Evolutionary conservation across 2,329 filamentous ascomycete genomes (phyloP), one percentile per base, ranked within the genome.

Genomic region (Colletotrichum sp.): DNA sequence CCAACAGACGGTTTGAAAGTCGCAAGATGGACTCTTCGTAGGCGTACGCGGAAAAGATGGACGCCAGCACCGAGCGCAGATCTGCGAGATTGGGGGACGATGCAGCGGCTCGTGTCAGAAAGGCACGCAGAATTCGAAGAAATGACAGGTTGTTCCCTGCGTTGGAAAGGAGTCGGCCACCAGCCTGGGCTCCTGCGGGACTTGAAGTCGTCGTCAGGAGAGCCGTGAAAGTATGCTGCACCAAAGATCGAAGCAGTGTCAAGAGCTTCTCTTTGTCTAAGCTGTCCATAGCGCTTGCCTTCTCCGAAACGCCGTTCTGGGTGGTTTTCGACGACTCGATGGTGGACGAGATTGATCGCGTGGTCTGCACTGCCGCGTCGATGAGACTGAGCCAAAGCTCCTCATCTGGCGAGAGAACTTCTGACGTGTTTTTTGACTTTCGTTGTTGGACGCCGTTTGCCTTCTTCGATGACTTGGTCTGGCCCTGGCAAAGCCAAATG

Each of bases 31-130:
- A 96, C 83, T 96, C 95, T 84, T 99, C 97, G 82, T 99, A 98
- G 0, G 96, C 94, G 83, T 99, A 99, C 0, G 97, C 96, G 0
- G 96, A 93, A 85, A 99, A 99, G 71, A 99, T 96, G 15, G 96
- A 97, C 1, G 92, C 89, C 3, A 99, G 90, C 1, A 99, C 96
- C 8, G 92, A 91, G 60, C 97, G 94, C 5, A 99, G 90, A 82
- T 99, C 96, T 2, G 95, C 93, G 3, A 99, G 89, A 15, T 95
- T 98, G 0, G 97, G 96, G 0, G 96, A 98, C 21, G 93, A 93
- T 28, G 92, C 90, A 1, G 95, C 94, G 0, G 96, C 96, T 62
- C 95, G 92, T 1, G 94, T 92, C 34, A 99, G 91, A 83, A 99
- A 99, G 8, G 95, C 94, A 65, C 96, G 93, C 16, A 99, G 89